These are phyloP conservation scores for Wickerhamomyces ciferrii DNA, from an alignment of 805 yeast genomes.

Conservation along the genomic window DNA sequence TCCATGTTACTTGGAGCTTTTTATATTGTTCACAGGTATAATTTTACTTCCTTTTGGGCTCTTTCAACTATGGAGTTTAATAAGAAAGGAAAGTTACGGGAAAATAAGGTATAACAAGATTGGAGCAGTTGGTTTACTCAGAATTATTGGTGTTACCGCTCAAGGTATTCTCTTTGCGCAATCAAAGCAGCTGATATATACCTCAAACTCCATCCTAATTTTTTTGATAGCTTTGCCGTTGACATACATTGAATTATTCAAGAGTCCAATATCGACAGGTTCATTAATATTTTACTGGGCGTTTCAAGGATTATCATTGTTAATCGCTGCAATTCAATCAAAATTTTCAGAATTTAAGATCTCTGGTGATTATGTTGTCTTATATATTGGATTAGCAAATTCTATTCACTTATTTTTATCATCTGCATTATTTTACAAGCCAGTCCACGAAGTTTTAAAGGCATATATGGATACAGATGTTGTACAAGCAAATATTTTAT, in stretches of 20 bases:
- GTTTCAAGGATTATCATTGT: slow-evolving; percentile 41
- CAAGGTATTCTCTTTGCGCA: slow-evolving; percentile 8
- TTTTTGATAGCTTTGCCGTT: slow-evolving; percentile 32
- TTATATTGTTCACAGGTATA: slow-evolving; percentile 5
- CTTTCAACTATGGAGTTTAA: slow-evolving; percentile 6
- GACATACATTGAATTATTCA: slow-evolving; percentile 37
- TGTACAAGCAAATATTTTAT: slow-evolving; percentile 64
- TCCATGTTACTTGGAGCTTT: slow-evolving; percentile 18
- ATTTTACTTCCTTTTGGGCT: slow-evolving; percentile 12
- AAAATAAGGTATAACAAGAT: slow-evolving; percentile 10
- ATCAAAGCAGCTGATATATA: not conserved
- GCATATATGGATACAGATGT: slow-evolving; percentile 32
- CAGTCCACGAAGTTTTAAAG: slow-evolving; percentile 36
- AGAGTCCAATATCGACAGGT: slow-evolving; percentile 52
- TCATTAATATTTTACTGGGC: slow-evolving; percentile 74
- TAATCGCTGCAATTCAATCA: slow-evolving; percentile 36
- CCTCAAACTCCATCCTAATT: slow-evolving; percentile 12
- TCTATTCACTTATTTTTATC: slow-evolving; percentile 25
- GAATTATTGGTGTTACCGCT: not conserved
- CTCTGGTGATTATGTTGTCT: slow-evolving; percentile 17
- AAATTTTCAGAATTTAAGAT: slow-evolving; percentile 23
- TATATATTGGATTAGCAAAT: slow-evolving; percentile 24
- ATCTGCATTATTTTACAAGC: slow-evolving; percentile 27
- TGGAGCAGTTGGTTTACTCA: slow-evolving; percentile 7
- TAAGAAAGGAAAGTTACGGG: not conserved